These are phyloP conservation scores for Cydonia oblonga DNA, from an alignment of 331 rosid genomes.

Conservation along the genomic window DNA sequence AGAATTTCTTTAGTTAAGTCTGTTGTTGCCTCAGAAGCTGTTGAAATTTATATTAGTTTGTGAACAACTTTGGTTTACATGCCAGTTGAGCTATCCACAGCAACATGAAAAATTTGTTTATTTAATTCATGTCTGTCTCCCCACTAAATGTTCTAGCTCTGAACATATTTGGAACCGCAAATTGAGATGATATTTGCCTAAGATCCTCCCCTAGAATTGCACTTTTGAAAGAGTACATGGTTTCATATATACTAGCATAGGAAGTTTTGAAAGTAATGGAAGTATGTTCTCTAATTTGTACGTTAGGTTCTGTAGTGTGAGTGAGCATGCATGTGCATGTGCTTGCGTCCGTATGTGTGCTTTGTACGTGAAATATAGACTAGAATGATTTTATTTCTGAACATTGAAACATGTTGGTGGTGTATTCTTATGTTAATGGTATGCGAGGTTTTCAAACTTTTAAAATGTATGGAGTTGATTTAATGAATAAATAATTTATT, in stretches of 20 bases:
- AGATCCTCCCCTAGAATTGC: background rate
- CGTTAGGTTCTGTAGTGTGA: background rate
- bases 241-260: background rate
- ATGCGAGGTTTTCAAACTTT: background rate
- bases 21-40: background rate
- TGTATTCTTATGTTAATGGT: background rate
- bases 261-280: background rate
- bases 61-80: background rate
- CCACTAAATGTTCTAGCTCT: background rate
- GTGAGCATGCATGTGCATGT: background rate
- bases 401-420: background rate
- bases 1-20: background rate
- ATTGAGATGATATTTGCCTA: background rate
- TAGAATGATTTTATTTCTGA: background rate
- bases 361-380: background rate
- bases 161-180: background rate
- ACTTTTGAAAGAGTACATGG: background rate
- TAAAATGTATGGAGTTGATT: background rate
- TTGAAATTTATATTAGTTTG: background rate
- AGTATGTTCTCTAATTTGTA: background rate
- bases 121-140: background rate
- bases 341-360: background rate
- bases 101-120: background rate
- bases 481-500: background rate
- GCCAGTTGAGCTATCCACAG: background rate